Conservation (phyloP, 2,329 filamentous ascomycete species). For the Clonostachys byssicola region DNA sequence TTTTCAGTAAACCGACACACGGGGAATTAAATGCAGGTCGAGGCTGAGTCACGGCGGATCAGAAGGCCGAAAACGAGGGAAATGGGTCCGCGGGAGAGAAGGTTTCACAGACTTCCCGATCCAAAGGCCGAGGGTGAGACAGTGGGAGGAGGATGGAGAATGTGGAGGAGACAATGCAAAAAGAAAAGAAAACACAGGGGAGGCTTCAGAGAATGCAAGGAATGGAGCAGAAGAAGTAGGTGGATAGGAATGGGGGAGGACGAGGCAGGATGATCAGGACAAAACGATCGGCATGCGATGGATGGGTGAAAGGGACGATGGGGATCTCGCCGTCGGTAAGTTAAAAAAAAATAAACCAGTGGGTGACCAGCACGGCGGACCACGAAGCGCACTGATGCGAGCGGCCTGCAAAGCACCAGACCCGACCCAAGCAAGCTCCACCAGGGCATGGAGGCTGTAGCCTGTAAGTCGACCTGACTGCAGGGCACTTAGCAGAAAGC, state of each 20-base stretch:
- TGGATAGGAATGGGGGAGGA: background rate
- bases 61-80: conserved; percentile 1
- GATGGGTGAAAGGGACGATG: background rate
- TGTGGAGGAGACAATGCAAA: background rate
- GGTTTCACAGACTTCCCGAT: background rate
- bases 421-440: too few relatives aligned
- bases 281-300: background rate
- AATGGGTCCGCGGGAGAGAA: conserved; percentile 2
- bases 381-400: too few relatives aligned
- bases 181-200: background rate
- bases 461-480: too few relatives aligned
- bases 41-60: conserved; percentile 1
- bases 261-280: background rate
- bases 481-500: too few relatives aligned
- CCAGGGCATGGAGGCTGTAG: too few relatives aligned
- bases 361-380: too few relatives aligned
- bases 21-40: background rate
- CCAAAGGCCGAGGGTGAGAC: background rate
- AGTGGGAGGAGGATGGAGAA: background rate
- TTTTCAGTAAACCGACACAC: too few relatives aligned
- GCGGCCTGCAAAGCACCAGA: too few relatives aligned
- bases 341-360: too few relatives aligned
- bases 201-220: background rate
- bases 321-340: background rate
- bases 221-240: background rate